These are phyloP conservation scores for Babesia ovata DNA, from an alignment of 169 alveolate species.

Conservation along the genomic window DNA sequence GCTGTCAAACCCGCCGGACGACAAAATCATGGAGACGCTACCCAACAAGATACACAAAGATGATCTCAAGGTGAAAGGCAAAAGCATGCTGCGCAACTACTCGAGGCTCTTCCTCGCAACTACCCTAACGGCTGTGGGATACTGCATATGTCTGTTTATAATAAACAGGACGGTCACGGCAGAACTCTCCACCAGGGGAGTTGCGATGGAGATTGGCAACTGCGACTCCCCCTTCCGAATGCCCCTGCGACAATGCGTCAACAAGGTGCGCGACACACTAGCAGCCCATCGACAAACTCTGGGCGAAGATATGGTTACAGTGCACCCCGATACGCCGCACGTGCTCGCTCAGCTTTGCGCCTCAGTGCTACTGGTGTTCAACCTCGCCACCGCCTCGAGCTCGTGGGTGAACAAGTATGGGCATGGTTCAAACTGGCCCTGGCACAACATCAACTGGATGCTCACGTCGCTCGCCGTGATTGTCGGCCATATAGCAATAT, in stretches of 20 bases:
- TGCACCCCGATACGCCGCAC: conserved; percentile 10
- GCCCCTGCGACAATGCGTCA: conserved; percentile 6
- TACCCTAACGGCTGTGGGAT: conserved; percentile 4
- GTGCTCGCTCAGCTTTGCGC: conserved; percentile 38
- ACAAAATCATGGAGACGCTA: conserved; percentile 51
- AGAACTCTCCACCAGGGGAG: background rate
- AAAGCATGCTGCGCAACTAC: conserved; percentile 48
- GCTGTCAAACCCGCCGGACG: conserved; percentile 53
- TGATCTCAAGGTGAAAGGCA: conserved; percentile 1
- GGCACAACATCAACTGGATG: conserved; percentile 50
- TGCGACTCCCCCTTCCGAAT: conserved; percentile 7
- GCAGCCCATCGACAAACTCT: background rate
- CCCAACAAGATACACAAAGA: conserved; percentile 53
- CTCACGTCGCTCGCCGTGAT: conserved; percentile 3
- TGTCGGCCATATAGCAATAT: conserved; percentile 10
- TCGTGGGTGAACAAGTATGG: conserved; percentile 66
- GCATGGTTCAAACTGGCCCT: conserved; percentile 1
- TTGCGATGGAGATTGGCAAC: background rate
- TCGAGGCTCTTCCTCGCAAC: conserved; percentile 41
- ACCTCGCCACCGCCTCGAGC: conserved; percentile 35
- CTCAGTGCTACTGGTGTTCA: conserved; percentile 36
- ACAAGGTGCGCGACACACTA: background rate
- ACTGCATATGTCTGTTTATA: conserved; percentile 19
- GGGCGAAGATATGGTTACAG: background rate
- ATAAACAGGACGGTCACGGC: background rate